These are phyloP conservation scores for Trichoderma asperellum DNA, from an alignment of 2,329 filamentous ascomycete genomes.

Conservation along the genomic window DNA sequence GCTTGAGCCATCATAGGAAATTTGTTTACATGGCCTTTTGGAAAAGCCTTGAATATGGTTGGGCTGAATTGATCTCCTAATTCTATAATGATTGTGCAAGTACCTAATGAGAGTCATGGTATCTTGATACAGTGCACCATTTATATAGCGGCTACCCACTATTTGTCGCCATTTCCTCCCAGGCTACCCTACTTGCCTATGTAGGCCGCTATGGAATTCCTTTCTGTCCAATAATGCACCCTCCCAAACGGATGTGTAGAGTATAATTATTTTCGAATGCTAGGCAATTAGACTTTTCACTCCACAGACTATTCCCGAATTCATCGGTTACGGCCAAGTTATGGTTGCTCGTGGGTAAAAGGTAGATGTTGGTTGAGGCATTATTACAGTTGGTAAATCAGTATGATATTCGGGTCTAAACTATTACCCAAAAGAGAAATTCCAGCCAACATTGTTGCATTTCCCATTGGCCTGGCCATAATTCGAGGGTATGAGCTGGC, in stretches of 20 bases:
- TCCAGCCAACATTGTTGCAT: neutral
- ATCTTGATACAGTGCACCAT: neutral
- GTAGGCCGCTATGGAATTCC: neutral
- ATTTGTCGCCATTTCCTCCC: neutral
- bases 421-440: neutral
- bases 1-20: neutral
- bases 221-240: neutral
- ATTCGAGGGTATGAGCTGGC: neutral
- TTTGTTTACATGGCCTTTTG: neutral
- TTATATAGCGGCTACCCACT: neutral
- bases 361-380: neutral
- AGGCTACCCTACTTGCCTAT: neutral
- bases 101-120: neutral
- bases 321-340: neutral
- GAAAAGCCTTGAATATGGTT: neutral
- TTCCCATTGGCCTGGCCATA: neutral
- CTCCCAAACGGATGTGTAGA: neutral
- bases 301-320: neutral
- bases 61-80: neutral
- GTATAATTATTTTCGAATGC: neutral
- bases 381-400: neutral
- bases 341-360: neutral
- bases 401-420: neutral
- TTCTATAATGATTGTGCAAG: neutral
- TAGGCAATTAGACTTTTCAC: neutral